A percentile compares a stretch with the other conserved stretches of the same genome.
These are phyloP conservation scores for Termitomyces sp. DNA, from an alignment of 768 basidiomycete species.

Conservation along the genomic window DNA sequence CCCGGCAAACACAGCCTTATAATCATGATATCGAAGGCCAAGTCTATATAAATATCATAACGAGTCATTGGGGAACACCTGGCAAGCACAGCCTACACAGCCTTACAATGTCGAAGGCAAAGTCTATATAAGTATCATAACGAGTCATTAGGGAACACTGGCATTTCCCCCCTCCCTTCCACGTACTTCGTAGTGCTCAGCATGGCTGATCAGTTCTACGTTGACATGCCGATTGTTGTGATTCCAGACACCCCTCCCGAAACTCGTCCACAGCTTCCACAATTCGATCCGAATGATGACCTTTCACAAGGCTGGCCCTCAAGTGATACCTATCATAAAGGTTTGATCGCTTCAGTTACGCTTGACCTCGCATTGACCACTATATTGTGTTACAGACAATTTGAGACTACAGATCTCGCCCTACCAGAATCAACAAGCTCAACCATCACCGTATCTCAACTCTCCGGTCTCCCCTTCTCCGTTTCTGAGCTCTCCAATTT, in stretches of 20 bases:
- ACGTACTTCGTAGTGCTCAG: neutral
- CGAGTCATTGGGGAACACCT: neutral
- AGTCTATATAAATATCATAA: neutral
- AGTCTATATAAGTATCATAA: neutral
- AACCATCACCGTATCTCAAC: neutral
- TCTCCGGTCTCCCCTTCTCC: conserved; percentile 4
- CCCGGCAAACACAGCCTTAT: conserved; percentile 4
- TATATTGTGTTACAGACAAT: neutral
- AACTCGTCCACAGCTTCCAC: neutral
- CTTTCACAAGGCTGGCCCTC: neutral
- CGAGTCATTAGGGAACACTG: neutral
- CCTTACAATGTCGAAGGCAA: neutral
- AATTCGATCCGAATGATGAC: neutral
- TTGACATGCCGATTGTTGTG: conserved; percentile 6
- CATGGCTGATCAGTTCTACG: conserved; percentile 3
- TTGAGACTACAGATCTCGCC: neutral
- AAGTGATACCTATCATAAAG: conserved; percentile 1
- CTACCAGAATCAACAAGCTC: neutral
- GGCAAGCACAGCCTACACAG: too few relatives aligned
- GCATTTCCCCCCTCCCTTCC: neutral
- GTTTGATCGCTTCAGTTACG: neutral
- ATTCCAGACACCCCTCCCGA: conserved; percentile 10
- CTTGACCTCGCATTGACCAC: neutral
- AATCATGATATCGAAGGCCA: neutral
- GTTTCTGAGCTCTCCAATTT: conserved; percentile 3